Percentiles rank a stretch among this genome's conserved stretches.
Evolutionary conservation across 1,284 basidiomycete genomes (phyloP).

Genomic region (Boletellus deceptivus): DNA sequence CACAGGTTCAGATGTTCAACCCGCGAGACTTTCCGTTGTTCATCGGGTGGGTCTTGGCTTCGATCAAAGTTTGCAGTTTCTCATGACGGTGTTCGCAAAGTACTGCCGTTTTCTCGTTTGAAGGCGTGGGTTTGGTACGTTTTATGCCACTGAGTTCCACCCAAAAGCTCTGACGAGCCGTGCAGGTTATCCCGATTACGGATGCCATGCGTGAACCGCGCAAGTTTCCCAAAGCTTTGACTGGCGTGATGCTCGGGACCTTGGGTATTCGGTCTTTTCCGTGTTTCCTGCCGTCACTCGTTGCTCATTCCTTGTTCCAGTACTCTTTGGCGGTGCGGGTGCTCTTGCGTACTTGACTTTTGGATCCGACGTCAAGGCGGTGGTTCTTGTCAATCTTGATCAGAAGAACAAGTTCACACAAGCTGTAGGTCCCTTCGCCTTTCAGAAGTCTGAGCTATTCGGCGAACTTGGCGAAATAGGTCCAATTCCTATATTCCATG

Average conservation of each 20-base stretch:
- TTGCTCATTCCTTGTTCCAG: conserved; percentile 32
- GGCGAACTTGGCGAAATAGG: conserved; percentile 35
- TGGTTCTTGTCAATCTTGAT: conserved; percentile 94
- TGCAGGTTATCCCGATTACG: conserved; percentile 88
- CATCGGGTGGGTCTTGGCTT: conserved; percentile 66
- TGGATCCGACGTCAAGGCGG: conserved; percentile 86
- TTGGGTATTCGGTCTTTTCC: conserved; percentile 46
- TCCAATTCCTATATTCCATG: conserved; percentile 86
- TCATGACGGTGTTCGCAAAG: conserved; percentile 38
- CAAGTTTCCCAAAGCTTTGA: conserved; percentile 87
- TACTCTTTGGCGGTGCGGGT: conserved; percentile 91
- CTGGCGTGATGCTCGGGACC: conserved; percentile 87
- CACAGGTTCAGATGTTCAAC: conserved; percentile 91
- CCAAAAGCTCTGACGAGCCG: conserved; percentile 4
- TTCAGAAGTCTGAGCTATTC: not conserved
- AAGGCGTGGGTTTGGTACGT: conserved; percentile 90
- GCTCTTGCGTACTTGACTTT: conserved; percentile 88
- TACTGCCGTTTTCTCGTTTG: conserved; percentile 98
- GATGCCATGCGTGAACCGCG: conserved; percentile 95
- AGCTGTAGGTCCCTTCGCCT: conserved; percentile 49
- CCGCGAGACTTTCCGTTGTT: conserved; percentile 85
- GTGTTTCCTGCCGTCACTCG: not conserved
- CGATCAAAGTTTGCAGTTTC: not conserved
- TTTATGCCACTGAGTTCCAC: not conserved
- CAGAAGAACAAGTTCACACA: conserved; percentile 86